Percentiles rank a stretch among this genome's conserved stretches.
phyloP scores from a whole-genome alignment of 306 rosid genomes.

The Rubus parviflorus region DNA sequence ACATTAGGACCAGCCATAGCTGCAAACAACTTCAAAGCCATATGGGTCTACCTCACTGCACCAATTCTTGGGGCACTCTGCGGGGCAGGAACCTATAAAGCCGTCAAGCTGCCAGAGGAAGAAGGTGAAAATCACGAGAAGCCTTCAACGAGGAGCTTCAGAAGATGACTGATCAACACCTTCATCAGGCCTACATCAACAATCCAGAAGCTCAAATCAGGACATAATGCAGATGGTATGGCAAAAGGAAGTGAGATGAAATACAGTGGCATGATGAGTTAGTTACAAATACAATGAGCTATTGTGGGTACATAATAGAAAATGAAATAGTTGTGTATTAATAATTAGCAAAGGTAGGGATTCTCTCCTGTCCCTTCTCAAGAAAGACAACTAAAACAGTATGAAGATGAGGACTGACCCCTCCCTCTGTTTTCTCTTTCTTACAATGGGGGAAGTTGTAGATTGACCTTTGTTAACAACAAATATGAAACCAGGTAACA shows the following conservation, averaged over 20 bases:
- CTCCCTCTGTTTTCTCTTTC: too few species aligned
- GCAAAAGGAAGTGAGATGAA: background rate
- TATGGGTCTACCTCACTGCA: constrained; percentile 82
- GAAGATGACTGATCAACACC: constrained; percentile 43
- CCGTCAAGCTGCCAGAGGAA: constrained; percentile 66
- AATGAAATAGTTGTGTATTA: constrained; percentile 6
- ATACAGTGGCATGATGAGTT: constrained; percentile 5
- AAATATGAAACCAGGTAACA: background rate
- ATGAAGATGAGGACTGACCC: background rate
- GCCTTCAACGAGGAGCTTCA: constrained; percentile 53
- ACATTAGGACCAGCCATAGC: constrained; percentile 88
- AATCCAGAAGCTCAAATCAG: constrained; percentile 5
- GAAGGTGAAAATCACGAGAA: constrained; percentile 35
- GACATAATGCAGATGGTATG: constrained; percentile 11
- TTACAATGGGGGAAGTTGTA: background rate
- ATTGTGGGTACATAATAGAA: constrained; percentile 3
- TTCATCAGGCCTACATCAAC: constrained; percentile 12
- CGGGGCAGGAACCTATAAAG: constrained; percentile 77
- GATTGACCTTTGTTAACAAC: constrained; percentile 9
- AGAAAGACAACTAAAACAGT: background rate
- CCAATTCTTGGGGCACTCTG: constrained; percentile 79
- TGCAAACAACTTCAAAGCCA: constrained; percentile 69
- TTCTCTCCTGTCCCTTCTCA: background rate
- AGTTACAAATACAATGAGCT: constrained; percentile 6
- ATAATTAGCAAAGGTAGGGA: constrained; percentile 2